phyloP scores from a whole-genome alignment of 495 filamentous ascomycete species.

The Pyronema domesticum region DNA sequence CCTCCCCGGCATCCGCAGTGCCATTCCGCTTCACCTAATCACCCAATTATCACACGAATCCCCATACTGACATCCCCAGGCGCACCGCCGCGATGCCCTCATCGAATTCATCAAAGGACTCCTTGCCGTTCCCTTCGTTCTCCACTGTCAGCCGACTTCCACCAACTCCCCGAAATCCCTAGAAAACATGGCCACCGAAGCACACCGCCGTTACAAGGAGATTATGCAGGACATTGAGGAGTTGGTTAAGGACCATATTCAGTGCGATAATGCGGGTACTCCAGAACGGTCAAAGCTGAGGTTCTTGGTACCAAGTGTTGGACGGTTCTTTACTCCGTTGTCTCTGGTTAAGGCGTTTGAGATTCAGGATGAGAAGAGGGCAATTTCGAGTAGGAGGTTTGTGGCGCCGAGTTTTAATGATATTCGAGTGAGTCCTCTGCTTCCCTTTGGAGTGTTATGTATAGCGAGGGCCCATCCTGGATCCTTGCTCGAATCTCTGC shows the following conservation, averaged over 20 bases:
- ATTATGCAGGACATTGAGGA: conserved; percentile 88
- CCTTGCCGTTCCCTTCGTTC: conserved; percentile 87
- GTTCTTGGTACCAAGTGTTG: conserved; percentile 74
- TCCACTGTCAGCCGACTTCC: conserved; percentile 85
- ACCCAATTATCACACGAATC: not conserved
- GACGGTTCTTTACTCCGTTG: conserved; percentile 77
- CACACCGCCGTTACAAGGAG: conserved; percentile 75
- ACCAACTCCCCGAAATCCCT: conserved; percentile 37
- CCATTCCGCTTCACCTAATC: not conserved
- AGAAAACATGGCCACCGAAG: conserved; percentile 42
- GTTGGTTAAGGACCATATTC: conserved; percentile 80
- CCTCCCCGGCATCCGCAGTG: not conserved
- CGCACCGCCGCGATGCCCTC: conserved; percentile 25
- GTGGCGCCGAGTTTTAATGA: conserved; percentile 97
- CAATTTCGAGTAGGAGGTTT: conserved; percentile 81
- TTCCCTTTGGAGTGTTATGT: not conserved
- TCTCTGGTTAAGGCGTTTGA: conserved; percentile 75
- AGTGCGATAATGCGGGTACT: conserved; percentile 43
- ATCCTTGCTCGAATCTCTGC: not conserved
- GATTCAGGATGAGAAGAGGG: conserved; percentile 66
- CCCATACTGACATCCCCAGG: conserved; percentile 11
- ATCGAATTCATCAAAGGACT: conserved; percentile 58
- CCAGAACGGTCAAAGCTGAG: conserved; percentile 73
- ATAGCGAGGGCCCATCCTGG: not conserved
- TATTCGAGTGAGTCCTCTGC: conserved; percentile 34